Percentiles rank a stretch among this genome's conserved stretches.
Evolutionary conservation across 1,284 basidiomycete species (phyloP).

Genomic region (Pyrrhoderma lamaoense): DNA sequence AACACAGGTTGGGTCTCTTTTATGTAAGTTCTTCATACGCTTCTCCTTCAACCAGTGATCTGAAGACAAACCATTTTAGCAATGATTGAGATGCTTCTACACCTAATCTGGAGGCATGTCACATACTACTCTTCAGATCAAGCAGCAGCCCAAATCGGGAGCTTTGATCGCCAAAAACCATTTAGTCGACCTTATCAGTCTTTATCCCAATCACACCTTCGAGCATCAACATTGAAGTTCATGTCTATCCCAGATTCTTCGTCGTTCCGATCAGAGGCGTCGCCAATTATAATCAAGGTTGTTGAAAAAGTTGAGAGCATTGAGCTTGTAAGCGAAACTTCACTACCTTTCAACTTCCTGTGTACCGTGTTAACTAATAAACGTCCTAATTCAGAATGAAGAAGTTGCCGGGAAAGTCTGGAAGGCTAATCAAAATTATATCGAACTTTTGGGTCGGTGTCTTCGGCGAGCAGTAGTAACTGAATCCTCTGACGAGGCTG

Average conservation of each 20-base stretch:
- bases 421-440: constrained; percentile 53
- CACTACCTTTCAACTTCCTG: too few species aligned
- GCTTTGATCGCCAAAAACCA: background rate
- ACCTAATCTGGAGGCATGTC: constrained; percentile 83
- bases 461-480: constrained; percentile 43
- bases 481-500: constrained; percentile 1
- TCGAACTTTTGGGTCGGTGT: constrained; percentile 63
- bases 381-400: constrained; percentile 24
- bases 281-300: constrained; percentile 41
- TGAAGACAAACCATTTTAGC: constrained; percentile 33
- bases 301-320: constrained; percentile 43
- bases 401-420: constrained; percentile 40
- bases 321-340: constrained; percentile 38
- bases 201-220: constrained; percentile 13
- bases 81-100: constrained; percentile 74
- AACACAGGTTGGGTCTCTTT: constrained; percentile 45
- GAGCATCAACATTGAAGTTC: constrained; percentile 39
- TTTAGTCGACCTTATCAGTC: constrained; percentile 32
- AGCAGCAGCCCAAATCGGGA: background rate
- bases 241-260: constrained; percentile 46
- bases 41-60: too few species aligned
- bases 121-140: constrained; percentile 41
- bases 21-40: too few species aligned
- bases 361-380: background rate
- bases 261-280: constrained; percentile 48